Evolutionary conservation across 108 stramenopile species (phyloP).

Genomic region (Chaetoceros tenuissimus): DNA sequence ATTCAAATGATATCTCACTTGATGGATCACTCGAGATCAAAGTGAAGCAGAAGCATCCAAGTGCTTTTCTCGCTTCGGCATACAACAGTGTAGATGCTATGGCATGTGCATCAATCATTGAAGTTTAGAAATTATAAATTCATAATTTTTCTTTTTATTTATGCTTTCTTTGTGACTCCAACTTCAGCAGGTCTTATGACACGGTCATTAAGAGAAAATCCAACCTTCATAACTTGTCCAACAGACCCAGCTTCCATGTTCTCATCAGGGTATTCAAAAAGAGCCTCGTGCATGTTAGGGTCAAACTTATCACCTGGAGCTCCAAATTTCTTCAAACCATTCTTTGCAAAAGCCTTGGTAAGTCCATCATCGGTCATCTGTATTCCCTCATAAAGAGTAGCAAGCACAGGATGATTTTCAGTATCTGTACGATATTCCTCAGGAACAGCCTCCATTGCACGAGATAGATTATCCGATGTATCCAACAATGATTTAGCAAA

Average conservation of each 20-base stretch:
- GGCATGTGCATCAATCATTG: too few species aligned
- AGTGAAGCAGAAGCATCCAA: not conserved
- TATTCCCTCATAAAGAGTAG: slow-evolving; percentile 80
- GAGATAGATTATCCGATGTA: slow-evolving; percentile 85
- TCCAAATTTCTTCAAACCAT: slow-evolving; percentile 85
- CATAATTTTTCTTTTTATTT: not conserved
- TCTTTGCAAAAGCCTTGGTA: slow-evolving; percentile 71
- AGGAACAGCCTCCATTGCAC: slow-evolving; percentile 74
- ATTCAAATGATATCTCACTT: not conserved
- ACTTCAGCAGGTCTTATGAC: slow-evolving; percentile 96
- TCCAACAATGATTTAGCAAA: slow-evolving; percentile 88
- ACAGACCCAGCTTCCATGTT: slow-evolving; percentile 61
- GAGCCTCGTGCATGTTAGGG: slow-evolving; percentile 90
- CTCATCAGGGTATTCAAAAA: slow-evolving; percentile 86
- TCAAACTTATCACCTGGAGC: slow-evolving; percentile 87
- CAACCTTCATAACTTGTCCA: slow-evolving; percentile 92
- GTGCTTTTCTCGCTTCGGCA: not conserved
- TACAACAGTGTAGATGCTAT: not conserved
- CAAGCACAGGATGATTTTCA: slow-evolving; percentile 33
- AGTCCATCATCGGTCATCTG: slow-evolving; percentile 85
- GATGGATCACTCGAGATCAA: not conserved
- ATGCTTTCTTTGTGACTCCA: slow-evolving; percentile 75
- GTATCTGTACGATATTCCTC: slow-evolving; percentile 35
- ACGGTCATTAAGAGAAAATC: slow-evolving; percentile 89
- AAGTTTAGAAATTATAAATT: too few species aligned